Base-by-base conservation (phyloP, 2,329 filamentous ascomycete genomes). In the Ilyonectria robusta region DNA sequence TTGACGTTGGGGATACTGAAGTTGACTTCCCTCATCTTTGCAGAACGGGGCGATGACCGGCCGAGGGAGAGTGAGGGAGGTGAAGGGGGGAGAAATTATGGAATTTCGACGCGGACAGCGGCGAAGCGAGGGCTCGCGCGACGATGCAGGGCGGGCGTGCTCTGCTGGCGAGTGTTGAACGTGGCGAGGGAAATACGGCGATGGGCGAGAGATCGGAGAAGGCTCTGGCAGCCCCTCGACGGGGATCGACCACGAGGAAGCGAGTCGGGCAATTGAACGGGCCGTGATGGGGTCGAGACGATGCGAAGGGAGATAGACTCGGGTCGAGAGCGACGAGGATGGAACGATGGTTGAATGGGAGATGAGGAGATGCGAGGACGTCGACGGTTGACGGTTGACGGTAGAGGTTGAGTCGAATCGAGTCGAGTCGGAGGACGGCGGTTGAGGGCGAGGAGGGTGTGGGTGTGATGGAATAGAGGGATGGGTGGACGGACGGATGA, bases 1-100 rank as follows among this genome's bases (percentile, higher is more conserved):
- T 98, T 98, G 89, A 97, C 94, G 88, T 96, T 98, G 61, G 96
- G 95, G 81, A 98, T 98, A 85, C 95, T 98, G 85, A 98, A 98
- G 84, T 98, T 98, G 85, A 97, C 95, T 89, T 99, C 96, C 86
- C 96, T 94, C 96, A 99, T 99, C 84, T 82, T 95, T 89, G 69
- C 71, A 65, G 68, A 69, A 69, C 71, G 69, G 68, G 68, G 64
- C 67, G 68, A 66, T 68, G 70, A 62, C 58, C 55, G 40, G 56
- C 54, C 50, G 56, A 61, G 50, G 58, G 54, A 59, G 59, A 64
- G 62, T 59, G 62, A 67, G 66, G 58, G 50, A 68, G 62, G 59
- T 44, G 62, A 42, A 61, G 62, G 51, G 65, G 64, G 65, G 53
- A 53, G 55, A 19, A 19, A 31, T 54, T 60, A 31, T 21, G 23